Evolutionary conservation across 768 basidiomycete species (phyloP).

Genomic region (Boletus vinaceobasis): DNA sequence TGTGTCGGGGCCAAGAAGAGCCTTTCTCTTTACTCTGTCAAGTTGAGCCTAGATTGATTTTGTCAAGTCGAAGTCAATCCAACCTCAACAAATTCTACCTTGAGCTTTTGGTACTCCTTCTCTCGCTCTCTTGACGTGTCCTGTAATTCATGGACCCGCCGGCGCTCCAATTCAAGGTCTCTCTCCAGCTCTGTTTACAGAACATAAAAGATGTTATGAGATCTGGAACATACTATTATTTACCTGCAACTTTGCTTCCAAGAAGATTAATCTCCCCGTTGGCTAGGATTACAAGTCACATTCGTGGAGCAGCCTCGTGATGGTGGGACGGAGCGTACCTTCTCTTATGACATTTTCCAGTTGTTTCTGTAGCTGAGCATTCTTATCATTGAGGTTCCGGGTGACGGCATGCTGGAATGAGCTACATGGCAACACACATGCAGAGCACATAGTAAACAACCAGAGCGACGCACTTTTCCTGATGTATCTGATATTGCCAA

Average conservation of each 20-base stretch:
- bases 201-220: slow-evolving; percentile 2
- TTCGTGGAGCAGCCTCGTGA: neutral
- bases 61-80: neutral
- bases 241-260: slow-evolving; percentile 66
- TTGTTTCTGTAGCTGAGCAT: slow-evolving; percentile 79
- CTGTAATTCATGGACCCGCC: slow-evolving; percentile 70
- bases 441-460: neutral
- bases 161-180: slow-evolving; percentile 75
- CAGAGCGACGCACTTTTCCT: slow-evolving; percentile 59
- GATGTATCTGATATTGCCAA: slow-evolving; percentile 88
- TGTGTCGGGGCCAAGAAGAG: slow-evolving; percentile 53
- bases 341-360: slow-evolving; percentile 82
- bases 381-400: slow-evolving; percentile 78
- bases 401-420: slow-evolving; percentile 84
- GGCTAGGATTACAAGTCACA: slow-evolving; percentile 39
- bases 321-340: slow-evolving; percentile 41
- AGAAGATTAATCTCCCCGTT: slow-evolving; percentile 74
- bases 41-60: slow-evolving; percentile 53
- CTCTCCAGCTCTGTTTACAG: slow-evolving; percentile 61
- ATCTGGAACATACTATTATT: neutral
- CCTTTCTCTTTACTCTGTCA: slow-evolving; percentile 80
- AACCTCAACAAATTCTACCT: slow-evolving; percentile 39
- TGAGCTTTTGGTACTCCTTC: slow-evolving; percentile 85
- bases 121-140: slow-evolving; percentile 74
- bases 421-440: slow-evolving; percentile 9